Conservation (phyloP, 495 filamentous ascomycete genomes). For the Thermothielavioides terrestris region DNA sequence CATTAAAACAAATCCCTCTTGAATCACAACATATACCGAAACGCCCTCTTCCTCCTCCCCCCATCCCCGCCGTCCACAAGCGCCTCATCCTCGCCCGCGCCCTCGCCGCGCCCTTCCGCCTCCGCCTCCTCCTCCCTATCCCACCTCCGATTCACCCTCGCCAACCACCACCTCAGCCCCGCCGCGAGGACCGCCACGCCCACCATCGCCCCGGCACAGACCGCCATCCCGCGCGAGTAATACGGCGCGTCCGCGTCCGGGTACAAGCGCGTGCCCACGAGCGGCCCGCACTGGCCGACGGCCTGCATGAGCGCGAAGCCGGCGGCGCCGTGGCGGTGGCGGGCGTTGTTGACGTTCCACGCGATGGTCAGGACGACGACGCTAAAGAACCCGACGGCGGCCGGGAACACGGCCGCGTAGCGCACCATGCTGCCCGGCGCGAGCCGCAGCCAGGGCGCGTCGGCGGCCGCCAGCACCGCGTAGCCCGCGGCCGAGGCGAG, state of each 20-base stretch:
- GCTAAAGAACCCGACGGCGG: constrained; percentile 61
- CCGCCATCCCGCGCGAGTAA: constrained; percentile 54
- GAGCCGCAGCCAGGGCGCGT: background rate
- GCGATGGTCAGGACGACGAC: constrained; percentile 64
- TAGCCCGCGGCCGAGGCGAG: constrained; percentile 54
- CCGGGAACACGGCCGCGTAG: constrained; percentile 63
- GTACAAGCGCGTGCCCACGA: constrained; percentile 66
- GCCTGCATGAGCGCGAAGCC: constrained; percentile 64
- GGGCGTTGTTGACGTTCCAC: constrained; percentile 69
- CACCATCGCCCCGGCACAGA: constrained; percentile 60
- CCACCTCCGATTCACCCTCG: constrained; percentile 53
- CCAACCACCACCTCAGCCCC: constrained; percentile 46
- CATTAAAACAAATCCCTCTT: background rate
- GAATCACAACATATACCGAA: constrained; percentile 32
- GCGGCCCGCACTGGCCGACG: constrained; percentile 63
- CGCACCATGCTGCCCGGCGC: constrained; percentile 31
- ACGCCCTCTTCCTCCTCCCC: constrained; percentile 3
- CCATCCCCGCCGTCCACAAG: constrained; percentile 3
- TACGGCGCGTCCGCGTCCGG: constrained; percentile 53
- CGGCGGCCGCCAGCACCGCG: constrained; percentile 44
- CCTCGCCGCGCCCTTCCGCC: constrained; percentile 5
- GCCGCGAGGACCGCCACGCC: constrained; percentile 51
- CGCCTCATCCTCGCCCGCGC: constrained; percentile 10
- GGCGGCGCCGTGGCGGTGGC: constrained; percentile 50
- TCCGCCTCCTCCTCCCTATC: constrained; percentile 30